phyloP scores from a whole-genome alignment of 2,329 filamentous ascomycete genomes.

The Xylogone sp. region DNA sequence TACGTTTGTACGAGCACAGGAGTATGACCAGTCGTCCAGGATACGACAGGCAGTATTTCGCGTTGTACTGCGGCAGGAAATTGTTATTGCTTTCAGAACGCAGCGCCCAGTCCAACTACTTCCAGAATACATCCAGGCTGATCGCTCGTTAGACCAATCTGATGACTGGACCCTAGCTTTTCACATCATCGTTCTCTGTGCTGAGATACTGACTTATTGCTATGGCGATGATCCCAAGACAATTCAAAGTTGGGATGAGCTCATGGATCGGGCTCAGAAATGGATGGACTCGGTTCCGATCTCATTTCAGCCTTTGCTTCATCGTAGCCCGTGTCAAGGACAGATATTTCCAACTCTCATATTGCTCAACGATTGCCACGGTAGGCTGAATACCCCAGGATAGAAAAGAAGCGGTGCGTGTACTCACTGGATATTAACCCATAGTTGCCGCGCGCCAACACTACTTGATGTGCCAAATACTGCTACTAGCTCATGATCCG shows the following conservation, averaged over 20 bases:
- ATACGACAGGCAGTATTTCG: background rate
- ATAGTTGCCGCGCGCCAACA: background rate
- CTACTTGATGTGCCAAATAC: background rate
- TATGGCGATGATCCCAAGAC: background rate
- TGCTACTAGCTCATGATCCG: background rate
- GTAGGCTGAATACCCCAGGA: background rate
- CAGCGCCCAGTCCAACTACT: background rate
- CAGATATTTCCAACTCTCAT: background rate
- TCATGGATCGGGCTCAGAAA: background rate
- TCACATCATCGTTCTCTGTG: background rate
- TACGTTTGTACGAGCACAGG: background rate
- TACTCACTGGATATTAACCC: background rate
- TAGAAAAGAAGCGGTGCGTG: background rate
- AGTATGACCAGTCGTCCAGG: background rate
- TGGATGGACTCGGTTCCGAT: background rate
- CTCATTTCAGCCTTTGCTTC: background rate
- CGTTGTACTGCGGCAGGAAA: background rate
- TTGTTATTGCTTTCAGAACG: background rate
- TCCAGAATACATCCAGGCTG: background rate
- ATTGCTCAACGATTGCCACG: slow-evolving; percentile 1
- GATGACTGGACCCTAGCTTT: background rate
- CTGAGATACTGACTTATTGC: background rate
- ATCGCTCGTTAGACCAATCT: background rate
- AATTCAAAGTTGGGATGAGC: background rate
- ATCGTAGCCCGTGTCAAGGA: background rate